Conservation (phyloP, 2,329 filamentous ascomycete species). For the Nigrospora sphaerica region DNA sequence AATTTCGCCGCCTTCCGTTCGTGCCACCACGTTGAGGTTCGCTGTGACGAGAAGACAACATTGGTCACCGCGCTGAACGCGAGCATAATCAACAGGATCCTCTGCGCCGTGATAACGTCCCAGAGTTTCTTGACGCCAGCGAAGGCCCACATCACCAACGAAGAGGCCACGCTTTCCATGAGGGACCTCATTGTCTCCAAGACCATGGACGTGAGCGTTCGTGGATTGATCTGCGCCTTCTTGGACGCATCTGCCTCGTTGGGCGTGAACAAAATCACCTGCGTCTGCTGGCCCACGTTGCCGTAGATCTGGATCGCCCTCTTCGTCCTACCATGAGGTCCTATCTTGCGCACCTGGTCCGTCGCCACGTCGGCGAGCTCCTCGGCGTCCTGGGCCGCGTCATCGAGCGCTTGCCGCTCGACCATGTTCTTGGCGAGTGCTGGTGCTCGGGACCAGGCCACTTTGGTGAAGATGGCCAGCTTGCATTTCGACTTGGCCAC, state of each 20-base stretch:
- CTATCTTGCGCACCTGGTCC: slow-evolving; percentile 70
- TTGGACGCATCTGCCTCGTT: slow-evolving; percentile 37
- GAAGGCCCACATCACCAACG: slow-evolving; percentile 70
- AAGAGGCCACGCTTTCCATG: slow-evolving; percentile 66
- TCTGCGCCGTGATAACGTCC: slow-evolving; percentile 64
- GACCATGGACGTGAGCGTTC: slow-evolving; percentile 61
- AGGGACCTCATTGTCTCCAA: slow-evolving; percentile 68
- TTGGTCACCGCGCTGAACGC: slow-evolving; percentile 66
- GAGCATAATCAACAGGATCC: slow-evolving; percentile 64
- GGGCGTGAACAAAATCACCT: slow-evolving; percentile 54
- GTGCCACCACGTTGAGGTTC: slow-evolving; percentile 73
- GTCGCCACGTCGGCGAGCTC: slow-evolving; percentile 70
- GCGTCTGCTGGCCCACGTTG: slow-evolving; percentile 61
- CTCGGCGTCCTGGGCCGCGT: slow-evolving; percentile 64
- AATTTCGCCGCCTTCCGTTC: slow-evolving; percentile 75
- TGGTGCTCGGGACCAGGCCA: slow-evolving; percentile 75
- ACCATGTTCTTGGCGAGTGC: slow-evolving; percentile 53
- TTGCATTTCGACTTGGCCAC: slow-evolving; percentile 88
- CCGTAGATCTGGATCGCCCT: slow-evolving; percentile 76
- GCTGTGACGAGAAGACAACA: slow-evolving; percentile 64
- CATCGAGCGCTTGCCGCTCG: slow-evolving; percentile 67
- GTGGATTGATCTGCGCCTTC: slow-evolving; percentile 53
- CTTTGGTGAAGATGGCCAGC: slow-evolving; percentile 76
- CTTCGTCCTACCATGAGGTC: slow-evolving; percentile 66
- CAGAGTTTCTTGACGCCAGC: slow-evolving; percentile 58